These are phyloP conservation scores for Penicillium macrosclerotiorum DNA, from an alignment of 495 filamentous ascomycete species.

Conservation along the genomic window DNA sequence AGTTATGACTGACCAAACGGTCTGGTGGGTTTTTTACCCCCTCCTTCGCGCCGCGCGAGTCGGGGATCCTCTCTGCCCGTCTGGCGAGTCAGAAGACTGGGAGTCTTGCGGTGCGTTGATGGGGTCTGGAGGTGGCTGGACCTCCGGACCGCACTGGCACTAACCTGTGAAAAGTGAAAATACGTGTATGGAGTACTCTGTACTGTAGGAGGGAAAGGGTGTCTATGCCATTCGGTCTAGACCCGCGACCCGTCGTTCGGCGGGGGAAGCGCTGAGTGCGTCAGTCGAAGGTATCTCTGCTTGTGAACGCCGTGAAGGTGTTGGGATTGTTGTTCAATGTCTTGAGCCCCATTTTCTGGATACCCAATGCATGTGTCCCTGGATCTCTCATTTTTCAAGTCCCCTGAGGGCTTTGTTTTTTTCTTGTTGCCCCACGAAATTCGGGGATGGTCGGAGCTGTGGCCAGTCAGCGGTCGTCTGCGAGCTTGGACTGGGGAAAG, in stretches of 20 bases:
- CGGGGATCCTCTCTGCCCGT: constrained; percentile 1
- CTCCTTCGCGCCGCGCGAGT: too few relatives aligned
- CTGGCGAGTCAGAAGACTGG: background rate
- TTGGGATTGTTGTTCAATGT: too few relatives aligned
- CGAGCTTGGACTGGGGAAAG: constrained; percentile 4
- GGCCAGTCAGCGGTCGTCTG: constrained; percentile 3
- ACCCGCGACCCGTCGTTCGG: too few relatives aligned
- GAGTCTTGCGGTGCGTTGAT: background rate
- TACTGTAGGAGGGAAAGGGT: too few relatives aligned
- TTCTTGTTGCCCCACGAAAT: background rate
- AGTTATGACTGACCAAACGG: background rate
- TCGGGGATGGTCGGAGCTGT: constrained; percentile 19
- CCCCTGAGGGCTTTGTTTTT: constrained; percentile 11
- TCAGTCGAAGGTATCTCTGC: too few relatives aligned
- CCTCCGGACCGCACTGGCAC: background rate
- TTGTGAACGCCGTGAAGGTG: too few relatives aligned
- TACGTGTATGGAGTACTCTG: too few relatives aligned
- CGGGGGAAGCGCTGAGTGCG: too few relatives aligned
- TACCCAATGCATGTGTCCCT: too few relatives aligned
- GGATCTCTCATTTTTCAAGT: constrained; percentile 4
- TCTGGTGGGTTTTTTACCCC: constrained; percentile 1
- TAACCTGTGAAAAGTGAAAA: too few relatives aligned
- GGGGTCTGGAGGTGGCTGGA: constrained; percentile 20
- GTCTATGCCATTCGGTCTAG: too few relatives aligned
- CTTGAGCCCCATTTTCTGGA: too few relatives aligned